phyloP scores from a whole-genome alignment of 768 basidiomycete species.

The Mycena rebaudengoi region DNA sequence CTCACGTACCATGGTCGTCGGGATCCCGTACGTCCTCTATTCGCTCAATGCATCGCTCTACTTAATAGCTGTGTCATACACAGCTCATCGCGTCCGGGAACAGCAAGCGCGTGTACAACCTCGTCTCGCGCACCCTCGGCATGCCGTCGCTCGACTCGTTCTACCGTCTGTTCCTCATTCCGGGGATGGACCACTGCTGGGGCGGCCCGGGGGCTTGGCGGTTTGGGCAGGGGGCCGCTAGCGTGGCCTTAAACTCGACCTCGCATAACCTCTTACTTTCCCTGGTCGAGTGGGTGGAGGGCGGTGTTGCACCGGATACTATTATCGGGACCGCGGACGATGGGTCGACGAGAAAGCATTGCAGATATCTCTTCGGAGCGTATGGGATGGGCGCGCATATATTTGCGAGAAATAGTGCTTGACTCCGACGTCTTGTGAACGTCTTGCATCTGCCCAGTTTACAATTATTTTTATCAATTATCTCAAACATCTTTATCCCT shows the following conservation, averaged over 20 bases:
- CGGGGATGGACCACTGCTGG: conserved; percentile 36
- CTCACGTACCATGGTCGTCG: conserved; percentile 33
- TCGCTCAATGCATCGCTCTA: no score
- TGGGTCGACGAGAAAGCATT: background rate
- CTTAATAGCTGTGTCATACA: background rate
- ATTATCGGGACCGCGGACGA: conserved; percentile 9
- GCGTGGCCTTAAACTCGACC: background rate
- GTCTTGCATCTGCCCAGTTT: no score
- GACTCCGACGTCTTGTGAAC: no score
- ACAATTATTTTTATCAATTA: no score
- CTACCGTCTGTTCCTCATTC: conserved; percentile 35
- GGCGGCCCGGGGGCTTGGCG: conserved; percentile 25
- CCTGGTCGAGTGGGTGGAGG: conserved; percentile 16
- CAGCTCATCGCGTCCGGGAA: conserved; percentile 32
- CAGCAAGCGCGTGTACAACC: conserved; percentile 30
- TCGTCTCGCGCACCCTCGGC: conserved; percentile 25
- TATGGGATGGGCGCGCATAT: conserved; percentile 5
- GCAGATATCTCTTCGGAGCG: background rate
- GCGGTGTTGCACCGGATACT: conserved; percentile 2
- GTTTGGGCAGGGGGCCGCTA: conserved; percentile 18
- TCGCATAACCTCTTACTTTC: conserved; percentile 7
- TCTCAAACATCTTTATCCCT: no score
- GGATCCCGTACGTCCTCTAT: conserved; percentile 1
- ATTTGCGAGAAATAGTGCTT: background rate
- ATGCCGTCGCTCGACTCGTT: conserved; percentile 27